Evolutionary conservation across 2,329 filamentous ascomycete genomes (phyloP).

Genomic region (Fusarium decemcellulare): DNA sequence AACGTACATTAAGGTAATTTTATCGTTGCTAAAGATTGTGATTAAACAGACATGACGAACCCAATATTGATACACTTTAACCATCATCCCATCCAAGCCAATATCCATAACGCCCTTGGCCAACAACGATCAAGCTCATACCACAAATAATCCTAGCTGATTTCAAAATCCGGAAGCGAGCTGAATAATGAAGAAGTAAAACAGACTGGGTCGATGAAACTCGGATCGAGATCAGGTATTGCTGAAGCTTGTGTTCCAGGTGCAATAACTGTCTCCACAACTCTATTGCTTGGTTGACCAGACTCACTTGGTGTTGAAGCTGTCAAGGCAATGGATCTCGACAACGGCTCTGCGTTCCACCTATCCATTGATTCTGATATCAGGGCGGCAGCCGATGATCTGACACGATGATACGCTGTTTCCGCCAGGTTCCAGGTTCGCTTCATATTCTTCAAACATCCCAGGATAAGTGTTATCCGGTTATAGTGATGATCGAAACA

Average conservation of each 20-base stretch:
- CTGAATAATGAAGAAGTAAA: slow-evolving; percentile 9
- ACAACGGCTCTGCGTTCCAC: slow-evolving; percentile 39
- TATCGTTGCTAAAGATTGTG: too few relatives aligned
- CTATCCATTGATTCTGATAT: slow-evolving; percentile 40
- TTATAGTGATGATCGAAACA: slow-evolving; percentile 44
- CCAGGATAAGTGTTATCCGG: slow-evolving; percentile 28
- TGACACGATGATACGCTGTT: slow-evolving; percentile 34
- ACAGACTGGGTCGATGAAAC: slow-evolving; percentile 9
- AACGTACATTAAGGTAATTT: too few relatives aligned
- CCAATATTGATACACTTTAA: too few relatives aligned
- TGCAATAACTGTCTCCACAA: neutral
- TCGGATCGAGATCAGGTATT: neutral
- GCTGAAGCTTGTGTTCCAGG: neutral
- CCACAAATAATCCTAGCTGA: neutral
- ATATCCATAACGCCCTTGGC: neutral
- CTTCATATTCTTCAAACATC: slow-evolving; percentile 34
- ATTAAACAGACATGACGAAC: too few relatives aligned
- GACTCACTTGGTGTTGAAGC: slow-evolving; percentile 3
- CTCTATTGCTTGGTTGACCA: neutral
- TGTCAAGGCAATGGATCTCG: slow-evolving; percentile 3
- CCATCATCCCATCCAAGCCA: too few relatives aligned
- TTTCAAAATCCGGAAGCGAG: slow-evolving; percentile 10
- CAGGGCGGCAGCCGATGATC: slow-evolving; percentile 30
- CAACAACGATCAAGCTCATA: neutral
- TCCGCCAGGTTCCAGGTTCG: slow-evolving; percentile 39